Percentiles rank a stretch among this genome's conserved stretches.
phyloP scores from a whole-genome alignment of 768 basidiomycete genomes.

The Dacryopinax spathularia region DNA sequence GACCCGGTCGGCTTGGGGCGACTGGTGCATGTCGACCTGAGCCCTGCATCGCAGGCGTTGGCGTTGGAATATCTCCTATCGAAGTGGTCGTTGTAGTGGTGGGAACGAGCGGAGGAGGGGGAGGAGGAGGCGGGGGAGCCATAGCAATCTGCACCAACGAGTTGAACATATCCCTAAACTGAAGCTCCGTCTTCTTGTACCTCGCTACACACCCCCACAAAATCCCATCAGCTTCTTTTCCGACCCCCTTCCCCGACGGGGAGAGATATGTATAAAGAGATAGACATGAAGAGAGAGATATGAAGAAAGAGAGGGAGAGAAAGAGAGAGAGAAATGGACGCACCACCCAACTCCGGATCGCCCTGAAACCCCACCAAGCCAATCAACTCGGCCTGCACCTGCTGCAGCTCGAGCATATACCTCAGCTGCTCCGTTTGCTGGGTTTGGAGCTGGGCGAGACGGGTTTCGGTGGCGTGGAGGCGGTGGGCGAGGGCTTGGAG shows the following conservation, averaged over 20 bases:
- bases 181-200: neutral
- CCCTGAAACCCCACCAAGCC: neutral
- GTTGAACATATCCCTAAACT: conserved; percentile 1
- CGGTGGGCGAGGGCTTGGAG: neutral
- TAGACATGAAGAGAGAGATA: too few species aligned
- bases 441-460: neutral
- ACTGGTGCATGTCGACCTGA: too few species aligned
- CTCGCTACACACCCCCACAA: neutral
- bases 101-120: neutral
- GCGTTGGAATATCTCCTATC: too few species aligned
- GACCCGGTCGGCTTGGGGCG: too few species aligned
- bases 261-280: too few species aligned
- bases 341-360: neutral
- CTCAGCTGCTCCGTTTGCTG: neutral
- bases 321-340: neutral
- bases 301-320: neutral
- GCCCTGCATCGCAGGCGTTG: too few species aligned
- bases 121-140: neutral
- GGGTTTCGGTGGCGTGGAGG: neutral
- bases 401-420: neutral
- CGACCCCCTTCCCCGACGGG: too few species aligned
- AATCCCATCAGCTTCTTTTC: neutral
- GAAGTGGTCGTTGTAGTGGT: neutral
- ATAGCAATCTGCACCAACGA: neutral
- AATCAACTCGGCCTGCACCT: neutral